phyloP scores from a whole-genome alignment of 805 yeast species.

The Ogataea kodamae region DNA sequence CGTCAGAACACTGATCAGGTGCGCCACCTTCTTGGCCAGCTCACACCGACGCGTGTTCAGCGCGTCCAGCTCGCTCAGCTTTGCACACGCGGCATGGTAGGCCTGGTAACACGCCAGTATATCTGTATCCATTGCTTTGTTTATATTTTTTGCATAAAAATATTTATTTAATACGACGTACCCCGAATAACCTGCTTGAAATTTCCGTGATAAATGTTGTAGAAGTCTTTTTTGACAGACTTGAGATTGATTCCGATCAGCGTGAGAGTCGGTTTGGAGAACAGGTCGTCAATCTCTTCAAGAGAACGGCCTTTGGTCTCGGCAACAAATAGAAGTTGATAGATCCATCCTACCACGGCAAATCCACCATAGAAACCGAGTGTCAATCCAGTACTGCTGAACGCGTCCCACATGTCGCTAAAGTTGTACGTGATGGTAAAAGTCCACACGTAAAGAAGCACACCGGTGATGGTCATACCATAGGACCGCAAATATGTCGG shows the following conservation, averaged over 20 bases:
- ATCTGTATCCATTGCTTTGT: slow-evolving; percentile 3
- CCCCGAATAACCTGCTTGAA: slow-evolving; percentile 13
- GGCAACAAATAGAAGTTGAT: slow-evolving; percentile 58
- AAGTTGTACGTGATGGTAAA: slow-evolving; percentile 65
- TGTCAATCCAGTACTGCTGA: slow-evolving; percentile 60
- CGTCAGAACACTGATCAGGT: slow-evolving; percentile 13
- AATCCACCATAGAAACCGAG: slow-evolving; percentile 68
- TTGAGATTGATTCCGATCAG: slow-evolving; percentile 36
- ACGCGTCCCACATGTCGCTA: slow-evolving; percentile 49
- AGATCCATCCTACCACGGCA: slow-evolving; percentile 53
- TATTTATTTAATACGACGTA: slow-evolving; percentile 5
- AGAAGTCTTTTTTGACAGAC: slow-evolving; percentile 20
- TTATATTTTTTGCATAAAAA: neutral
- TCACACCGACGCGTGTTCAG: slow-evolving; percentile 8
- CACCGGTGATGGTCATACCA: slow-evolving; percentile 62
- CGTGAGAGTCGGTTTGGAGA: slow-evolving; percentile 44
- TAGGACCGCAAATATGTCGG: slow-evolving; percentile 56
- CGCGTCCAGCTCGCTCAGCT: slow-evolving; percentile 3
- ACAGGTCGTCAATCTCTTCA: slow-evolving; percentile 68
- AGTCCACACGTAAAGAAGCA: slow-evolving; percentile 56
- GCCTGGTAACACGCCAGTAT: slow-evolving; percentile 5
- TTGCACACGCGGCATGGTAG: slow-evolving; percentile 5
- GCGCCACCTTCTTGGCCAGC: slow-evolving; percentile 11
- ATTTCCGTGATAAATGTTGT: slow-evolving; percentile 20
- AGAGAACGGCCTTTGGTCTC: slow-evolving; percentile 70